Base-by-base conservation (phyloP, 441 rosid genomes). In the Erysimum pusillum region DNA sequence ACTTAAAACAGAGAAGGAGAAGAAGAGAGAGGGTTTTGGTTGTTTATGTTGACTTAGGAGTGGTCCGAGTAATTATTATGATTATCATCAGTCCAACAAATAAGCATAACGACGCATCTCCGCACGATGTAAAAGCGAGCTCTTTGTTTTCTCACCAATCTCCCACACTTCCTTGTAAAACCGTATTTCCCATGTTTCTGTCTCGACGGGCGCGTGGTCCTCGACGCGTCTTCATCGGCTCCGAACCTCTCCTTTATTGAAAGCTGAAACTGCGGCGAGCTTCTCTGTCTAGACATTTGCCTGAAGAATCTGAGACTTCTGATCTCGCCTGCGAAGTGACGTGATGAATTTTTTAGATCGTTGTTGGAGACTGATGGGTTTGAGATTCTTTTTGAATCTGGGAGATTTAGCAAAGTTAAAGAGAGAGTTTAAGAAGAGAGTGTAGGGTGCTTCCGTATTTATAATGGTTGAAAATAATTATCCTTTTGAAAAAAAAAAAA, bases 81-180 rank as follows among this genome's bases (percentile, higher is more conserved):
- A 28, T 87, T 83, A 54, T 94, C 97, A 54, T 94, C 97, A 46
- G 88, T 87, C 98, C 97, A 94, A 77, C 98, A 92, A 63, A 94
- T 83, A 49, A 94, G 92, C 94, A 94, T 92, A 53, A 83, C 70
- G 7, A 94, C 88, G 48, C 98, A 94, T 44, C 97, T 89, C 70
- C 97, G 74, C 85, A 94, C 69, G 87, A 94, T 92, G 82, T 94
- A 94, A 76, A 94, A 94, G 36, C 93, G 85, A 15, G 98, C 97
- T 72, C 97, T 83, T 51, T 92, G 97, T 72, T 94, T 92, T 41
- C 79, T 90, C 9, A 87, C 91, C 73, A 94, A 63, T 44, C 87
- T 88, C 0, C 92, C 91, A 51, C 98, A 94, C 79, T 88, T 94
- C 59, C 90, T 87, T 0, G 92, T 81, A 74, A 92, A 94, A n/a